Percentiles rank a stretch among this genome's conserved stretches.
Evolutionary conservation across 2,329 filamentous ascomycete genomes (phyloP).

Genomic region (Lasiodiplodia gonubiensis): DNA sequence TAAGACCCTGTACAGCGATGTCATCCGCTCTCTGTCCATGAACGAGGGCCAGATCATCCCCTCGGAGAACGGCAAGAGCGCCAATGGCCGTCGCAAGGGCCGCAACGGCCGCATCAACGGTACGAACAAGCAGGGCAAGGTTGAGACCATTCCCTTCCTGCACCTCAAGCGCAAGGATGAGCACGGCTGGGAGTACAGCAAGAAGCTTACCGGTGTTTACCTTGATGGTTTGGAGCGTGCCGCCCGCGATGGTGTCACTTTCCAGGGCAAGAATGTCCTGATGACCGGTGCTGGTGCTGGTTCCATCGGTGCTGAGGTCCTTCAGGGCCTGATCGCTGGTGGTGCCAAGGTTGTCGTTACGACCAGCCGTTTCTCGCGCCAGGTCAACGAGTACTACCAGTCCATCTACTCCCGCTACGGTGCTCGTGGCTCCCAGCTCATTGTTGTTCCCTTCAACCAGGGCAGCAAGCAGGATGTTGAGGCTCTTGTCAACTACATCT

Average conservation of each 20-base stretch:
- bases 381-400: constrained; percentile 99
- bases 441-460: constrained; percentile 98
- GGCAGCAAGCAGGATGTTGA: constrained; percentile 98
- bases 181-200: constrained; percentile 99
- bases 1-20: constrained; percentile 91
- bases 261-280: constrained; percentile 91
- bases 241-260: constrained; percentile 84
- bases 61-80: constrained; percentile 75
- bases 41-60: constrained; percentile 97
- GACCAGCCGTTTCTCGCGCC: constrained; percentile 92
- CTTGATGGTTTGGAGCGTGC: constrained; percentile 90
- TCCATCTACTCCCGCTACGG: constrained; percentile 96
- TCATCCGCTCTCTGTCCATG: constrained; percentile 93
- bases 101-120: constrained; percentile 59
- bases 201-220: constrained; percentile 93
- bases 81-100: constrained; percentile 64
- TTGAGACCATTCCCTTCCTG: constrained; percentile 96
- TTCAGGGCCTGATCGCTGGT: constrained; percentile 94
- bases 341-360: constrained; percentile 97
- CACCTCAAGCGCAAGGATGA: constrained; percentile 93
- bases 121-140: constrained; percentile 77
- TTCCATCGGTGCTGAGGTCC: constrained; percentile 95
- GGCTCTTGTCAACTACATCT: constrained; percentile 93
- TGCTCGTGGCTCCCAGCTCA: constrained; percentile 90
- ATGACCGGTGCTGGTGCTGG: constrained; percentile 99